phyloP scores from a whole-genome alignment of 768 basidiomycete genomes.

The Boletellus ananiceps region DNA sequence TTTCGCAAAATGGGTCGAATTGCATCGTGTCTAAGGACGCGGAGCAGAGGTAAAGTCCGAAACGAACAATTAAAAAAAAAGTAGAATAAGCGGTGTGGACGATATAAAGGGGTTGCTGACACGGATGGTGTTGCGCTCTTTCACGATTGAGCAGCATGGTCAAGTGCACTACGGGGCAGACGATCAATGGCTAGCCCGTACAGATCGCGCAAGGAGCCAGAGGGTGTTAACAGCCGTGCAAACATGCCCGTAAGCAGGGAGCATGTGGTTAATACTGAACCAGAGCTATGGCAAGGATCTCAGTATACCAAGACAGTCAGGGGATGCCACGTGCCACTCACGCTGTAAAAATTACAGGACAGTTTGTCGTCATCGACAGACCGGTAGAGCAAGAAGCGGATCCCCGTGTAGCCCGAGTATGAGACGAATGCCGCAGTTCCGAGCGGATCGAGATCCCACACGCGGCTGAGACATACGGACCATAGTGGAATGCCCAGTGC shows the following conservation, averaged over 20 bases:
- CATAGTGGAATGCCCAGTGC: slow-evolving; percentile 20
- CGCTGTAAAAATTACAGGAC: slow-evolving; percentile 24
- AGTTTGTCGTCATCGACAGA: slow-evolving; percentile 15
- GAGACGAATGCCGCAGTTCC: slow-evolving; percentile 12
- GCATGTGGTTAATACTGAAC: slow-evolving; percentile 12
- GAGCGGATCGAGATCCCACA: slow-evolving; percentile 19
- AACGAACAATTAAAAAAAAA: no score
- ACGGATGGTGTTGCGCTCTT: no score
- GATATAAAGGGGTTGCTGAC: no score
- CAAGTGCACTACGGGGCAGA: not conserved
- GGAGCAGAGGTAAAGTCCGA: no score
- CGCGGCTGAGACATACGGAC: slow-evolving; percentile 18
- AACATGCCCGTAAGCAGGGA: slow-evolving; percentile 15
- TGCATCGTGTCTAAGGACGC: no score
- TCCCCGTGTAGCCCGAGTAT: slow-evolving; percentile 16
- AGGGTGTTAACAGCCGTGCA: not conserved
- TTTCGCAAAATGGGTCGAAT: no score
- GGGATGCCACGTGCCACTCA: slow-evolving; percentile 2
- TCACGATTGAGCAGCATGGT: no score
- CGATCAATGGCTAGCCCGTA: not conserved
- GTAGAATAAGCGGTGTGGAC: no score
- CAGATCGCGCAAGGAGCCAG: not conserved
- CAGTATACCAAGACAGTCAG: not conserved
- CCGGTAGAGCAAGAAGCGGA: slow-evolving; percentile 16
- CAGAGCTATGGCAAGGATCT: slow-evolving; percentile 8